Base-by-base conservation (phyloP, 345 rosid species). In the Pistacia integerrima region DNA sequence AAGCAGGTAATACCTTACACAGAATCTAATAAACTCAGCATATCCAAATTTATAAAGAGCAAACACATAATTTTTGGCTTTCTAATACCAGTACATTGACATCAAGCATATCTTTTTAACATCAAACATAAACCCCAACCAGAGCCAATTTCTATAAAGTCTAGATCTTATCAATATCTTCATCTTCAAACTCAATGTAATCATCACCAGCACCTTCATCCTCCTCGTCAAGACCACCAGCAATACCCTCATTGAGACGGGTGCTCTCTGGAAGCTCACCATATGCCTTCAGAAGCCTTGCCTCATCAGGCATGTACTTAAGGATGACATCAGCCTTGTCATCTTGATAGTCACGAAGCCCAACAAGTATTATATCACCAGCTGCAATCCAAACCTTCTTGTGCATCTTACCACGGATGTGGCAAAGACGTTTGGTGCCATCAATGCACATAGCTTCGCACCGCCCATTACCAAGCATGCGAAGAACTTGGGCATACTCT, bases 301-400 rank as follows among this genome's bases (percentile, higher is more conserved):
- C 91, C 61, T 91, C 96, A 64, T 91, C 96, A 0, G 96, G 92
- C 93, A 91, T 89, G 58, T 91, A 91, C 89, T 91, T 91, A 35
- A 91, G 86, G 76, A 91, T 92, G 52, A 92, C 92, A 80, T 92
- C 97, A 35, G 94, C 97, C 80, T 92, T 90, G 79, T 90, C 97
- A 61, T 92, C 97, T 76, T 90, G 97, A 62, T 86, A 92, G 67
- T 92, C 97, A 46, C 94, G 88, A 55, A 92, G 83, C 17, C 94
- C 92, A 30, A 92, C 93, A 7, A 92, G 94, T 10, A 92, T 83
- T 17, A 92, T 89, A 74, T 92, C 94, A 57, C 97, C 94, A 1
- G 93, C 94, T 17, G 93, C 94, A 22, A 92, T 92, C 97, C 94
- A 92, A 58, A 92, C 97, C 82, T 92, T 92, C 84, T 90, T 90